Percentiles rank a stretch among this genome's conserved stretches.
Conservation (phyloP, 768 basidiomycete species). For the Lyophyllum semitale region DNA sequence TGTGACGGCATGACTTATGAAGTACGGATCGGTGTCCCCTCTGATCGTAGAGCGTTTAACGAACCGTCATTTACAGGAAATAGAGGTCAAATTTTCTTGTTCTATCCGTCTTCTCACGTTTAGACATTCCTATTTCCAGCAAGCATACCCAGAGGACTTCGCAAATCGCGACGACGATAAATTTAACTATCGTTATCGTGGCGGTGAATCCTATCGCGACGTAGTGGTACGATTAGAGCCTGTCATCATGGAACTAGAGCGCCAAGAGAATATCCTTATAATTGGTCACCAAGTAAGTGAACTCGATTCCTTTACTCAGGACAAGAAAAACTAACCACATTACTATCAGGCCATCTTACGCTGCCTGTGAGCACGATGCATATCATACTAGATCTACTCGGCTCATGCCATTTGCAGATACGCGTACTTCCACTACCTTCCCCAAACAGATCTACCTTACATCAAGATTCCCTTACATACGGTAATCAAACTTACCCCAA, state of each 20-base stretch:
- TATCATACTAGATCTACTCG: slow-evolving; percentile 14
- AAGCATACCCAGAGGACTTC: slow-evolving; percentile 96
- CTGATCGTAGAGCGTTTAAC: neutral
- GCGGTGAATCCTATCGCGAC: slow-evolving; percentile 97
- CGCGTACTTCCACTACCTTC: slow-evolving; percentile 93
- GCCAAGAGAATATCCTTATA: slow-evolving; percentile 96
- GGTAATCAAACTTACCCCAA: slow-evolving; percentile 96
- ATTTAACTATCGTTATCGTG: slow-evolving; percentile 98
- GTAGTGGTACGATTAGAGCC: slow-evolving; percentile 95
- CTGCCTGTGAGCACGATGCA: slow-evolving; percentile 55
- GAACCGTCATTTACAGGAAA: slow-evolving; percentile 53
- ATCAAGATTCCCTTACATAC: slow-evolving; percentile 98
- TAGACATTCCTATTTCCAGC: slow-evolving; percentile 41
- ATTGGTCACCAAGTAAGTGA: slow-evolving; percentile 85
- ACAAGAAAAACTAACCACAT: neutral
- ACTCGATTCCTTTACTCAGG: neutral
- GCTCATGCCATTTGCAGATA: slow-evolving; percentile 54
- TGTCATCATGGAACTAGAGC: slow-evolving; percentile 98
- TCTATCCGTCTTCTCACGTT: too few relatives aligned
- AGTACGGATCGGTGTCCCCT: slow-evolving; percentile 22
- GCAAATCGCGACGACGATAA: slow-evolving; percentile 98
- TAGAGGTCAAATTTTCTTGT: slow-evolving; percentile 61
- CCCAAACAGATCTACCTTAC: slow-evolving; percentile 94
- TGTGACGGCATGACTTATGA: slow-evolving; percentile 99
- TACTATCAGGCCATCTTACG: slow-evolving; percentile 69